phyloP scores from a whole-genome alignment of 257 asterid genomes.

The Apocynum venetum region DNA sequence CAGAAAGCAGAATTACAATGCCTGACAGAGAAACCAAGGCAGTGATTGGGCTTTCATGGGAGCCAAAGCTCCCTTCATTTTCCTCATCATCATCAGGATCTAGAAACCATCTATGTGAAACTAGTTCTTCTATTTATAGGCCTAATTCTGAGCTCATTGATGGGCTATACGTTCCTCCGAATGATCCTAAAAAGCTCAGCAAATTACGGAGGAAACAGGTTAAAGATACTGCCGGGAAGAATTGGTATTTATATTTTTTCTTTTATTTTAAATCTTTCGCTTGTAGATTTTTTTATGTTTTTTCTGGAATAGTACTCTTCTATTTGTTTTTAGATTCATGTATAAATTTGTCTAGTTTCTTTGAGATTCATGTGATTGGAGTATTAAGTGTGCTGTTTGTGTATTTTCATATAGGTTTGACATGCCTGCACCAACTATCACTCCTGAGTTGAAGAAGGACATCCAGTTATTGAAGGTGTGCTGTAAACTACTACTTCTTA shows the following conservation, averaged over 20 bases:
- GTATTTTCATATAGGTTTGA: slow-evolving; percentile 59
- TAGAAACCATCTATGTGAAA: slow-evolving; percentile 4
- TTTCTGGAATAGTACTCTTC: background rate
- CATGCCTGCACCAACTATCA: slow-evolving; percentile 84
- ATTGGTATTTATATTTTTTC: slow-evolving; percentile 36
- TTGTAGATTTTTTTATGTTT: background rate
- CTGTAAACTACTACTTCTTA: background rate
- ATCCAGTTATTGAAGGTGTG: slow-evolving; percentile 77
- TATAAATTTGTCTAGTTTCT: background rate
- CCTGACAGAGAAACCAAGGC: slow-evolving; percentile 9
- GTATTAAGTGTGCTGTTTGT: background rate
- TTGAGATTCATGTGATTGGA: background rate
- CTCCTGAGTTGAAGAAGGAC: slow-evolving; percentile 84
- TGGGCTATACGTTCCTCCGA: slow-evolving; percentile 85
- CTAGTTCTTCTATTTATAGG: slow-evolving; percentile 32
- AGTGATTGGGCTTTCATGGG: slow-evolving; percentile 68
- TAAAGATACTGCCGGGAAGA: slow-evolving; percentile 85
- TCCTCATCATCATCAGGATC: slow-evolving; percentile 13
- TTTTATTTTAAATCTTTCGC: background rate
- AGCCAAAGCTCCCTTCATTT: slow-evolving; percentile 51
- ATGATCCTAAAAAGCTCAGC: slow-evolving; percentile 64
- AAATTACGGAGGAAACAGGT: slow-evolving; percentile 58
- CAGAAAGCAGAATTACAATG: background rate
- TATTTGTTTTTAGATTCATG: background rate
- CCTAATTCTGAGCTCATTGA: slow-evolving; percentile 60